Evolutionary conservation across 352 stramenopile species (phyloP).

Genomic region (Globisporangium yorkense): DNA sequence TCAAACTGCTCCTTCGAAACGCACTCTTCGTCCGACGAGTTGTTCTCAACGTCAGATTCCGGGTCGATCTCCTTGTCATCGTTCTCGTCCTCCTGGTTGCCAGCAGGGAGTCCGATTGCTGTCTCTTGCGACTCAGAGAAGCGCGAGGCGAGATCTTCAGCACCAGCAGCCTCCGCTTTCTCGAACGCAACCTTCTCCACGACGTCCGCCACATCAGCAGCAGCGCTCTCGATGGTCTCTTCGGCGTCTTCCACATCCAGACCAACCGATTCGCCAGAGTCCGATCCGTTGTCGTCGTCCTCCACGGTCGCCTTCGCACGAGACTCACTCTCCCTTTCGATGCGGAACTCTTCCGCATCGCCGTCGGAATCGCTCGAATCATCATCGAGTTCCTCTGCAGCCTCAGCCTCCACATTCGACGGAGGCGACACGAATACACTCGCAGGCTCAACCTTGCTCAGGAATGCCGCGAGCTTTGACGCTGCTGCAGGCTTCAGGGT

Average conservation of each 20-base stretch:
- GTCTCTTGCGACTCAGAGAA: conserved; percentile 8
- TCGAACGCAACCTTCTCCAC: neutral
- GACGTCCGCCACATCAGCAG: neutral
- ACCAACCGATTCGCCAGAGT: neutral
- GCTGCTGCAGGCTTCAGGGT: conserved; percentile 11
- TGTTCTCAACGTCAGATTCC: neutral
- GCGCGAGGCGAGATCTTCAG: neutral
- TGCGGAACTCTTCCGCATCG: too few relatives aligned
- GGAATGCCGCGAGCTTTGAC: conserved; percentile 59
- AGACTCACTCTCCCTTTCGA: neutral
- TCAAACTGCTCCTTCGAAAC: conserved; percentile 5
- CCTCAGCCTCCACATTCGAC: conserved; percentile 12
- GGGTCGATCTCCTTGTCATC: neutral
- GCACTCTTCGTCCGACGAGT: neutral
- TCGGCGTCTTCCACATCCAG: neutral
- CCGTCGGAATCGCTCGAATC: too few relatives aligned
- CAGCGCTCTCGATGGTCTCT: neutral
- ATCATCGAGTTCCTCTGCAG: conserved; percentile 3
- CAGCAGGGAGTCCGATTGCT: conserved; percentile 1
- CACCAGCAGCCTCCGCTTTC: neutral
- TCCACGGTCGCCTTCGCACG: conserved; percentile 3
- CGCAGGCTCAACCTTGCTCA: conserved; percentile 47
- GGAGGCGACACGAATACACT: conserved; percentile 8
- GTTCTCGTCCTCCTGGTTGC: neutral
- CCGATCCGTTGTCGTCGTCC: neutral